These are phyloP conservation scores for Cladosporium phlei DNA, from an alignment of 2,329 filamentous ascomycete genomes.

Conservation along the genomic window DNA sequence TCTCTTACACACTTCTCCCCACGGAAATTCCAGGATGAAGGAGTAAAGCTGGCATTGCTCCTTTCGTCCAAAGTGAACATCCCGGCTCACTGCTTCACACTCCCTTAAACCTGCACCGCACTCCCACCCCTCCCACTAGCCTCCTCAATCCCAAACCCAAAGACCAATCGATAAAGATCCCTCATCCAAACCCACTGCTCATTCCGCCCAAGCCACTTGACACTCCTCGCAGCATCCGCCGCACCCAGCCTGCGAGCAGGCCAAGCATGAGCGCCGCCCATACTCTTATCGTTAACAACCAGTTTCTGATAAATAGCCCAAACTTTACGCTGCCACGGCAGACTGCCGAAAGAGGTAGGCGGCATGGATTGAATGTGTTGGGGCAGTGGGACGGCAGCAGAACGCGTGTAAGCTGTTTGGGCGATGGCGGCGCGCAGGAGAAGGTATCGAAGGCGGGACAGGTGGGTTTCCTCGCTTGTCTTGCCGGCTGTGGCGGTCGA, in stretches of 20 bases:
- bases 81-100: too few species aligned
- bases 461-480: conserved; percentile 65
- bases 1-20: too few species aligned
- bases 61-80: too few species aligned
- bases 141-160: conserved; percentile 78
- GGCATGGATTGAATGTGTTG: conserved; percentile 72
- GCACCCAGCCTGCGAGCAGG: conserved; percentile 61
- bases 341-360: conserved; percentile 70
- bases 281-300: conserved; percentile 66
- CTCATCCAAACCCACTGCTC: conserved; percentile 73
- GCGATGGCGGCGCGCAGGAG: conserved; percentile 78
- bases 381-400: conserved; percentile 55
- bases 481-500: conserved; percentile 61
- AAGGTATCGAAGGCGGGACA: conserved; percentile 71
- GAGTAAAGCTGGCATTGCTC: too few species aligned
- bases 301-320: conserved; percentile 77
- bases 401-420: conserved; percentile 72
- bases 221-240: conserved; percentile 73
- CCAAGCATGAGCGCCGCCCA: conserved; percentile 52
- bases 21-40: too few species aligned
- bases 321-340: conserved; percentile 65
- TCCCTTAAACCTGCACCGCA: conserved; percentile 30
- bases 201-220: conserved; percentile 67
- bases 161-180: conserved; percentile 79
- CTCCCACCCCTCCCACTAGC: conserved; percentile 62